Evolutionary conservation across 2,329 filamentous ascomycete genomes (phyloP).

Genomic region (Alternaria incomplexa): DNA sequence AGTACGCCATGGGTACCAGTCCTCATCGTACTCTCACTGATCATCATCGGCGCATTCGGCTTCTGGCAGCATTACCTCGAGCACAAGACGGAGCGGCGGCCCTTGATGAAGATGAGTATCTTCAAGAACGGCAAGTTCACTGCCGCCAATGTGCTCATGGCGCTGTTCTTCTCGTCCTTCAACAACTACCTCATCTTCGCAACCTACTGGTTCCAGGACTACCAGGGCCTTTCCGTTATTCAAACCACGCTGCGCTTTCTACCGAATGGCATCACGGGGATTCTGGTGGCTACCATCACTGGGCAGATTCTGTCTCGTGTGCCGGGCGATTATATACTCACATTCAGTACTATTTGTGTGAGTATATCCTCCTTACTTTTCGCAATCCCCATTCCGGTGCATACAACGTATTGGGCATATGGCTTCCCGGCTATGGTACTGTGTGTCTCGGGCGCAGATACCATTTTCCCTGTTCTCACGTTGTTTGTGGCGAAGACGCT

Average conservation of each 20-base stretch:
- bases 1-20: constrained; percentile 65
- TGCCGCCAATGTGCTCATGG: constrained; percentile 69
- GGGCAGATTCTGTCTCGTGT: constrained; percentile 53
- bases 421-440: constrained; percentile 71
- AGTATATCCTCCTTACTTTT: constrained; percentile 66
- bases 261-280: constrained; percentile 67
- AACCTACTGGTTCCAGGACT: constrained; percentile 75
- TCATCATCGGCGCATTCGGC: constrained; percentile 64
- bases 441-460: constrained; percentile 70
- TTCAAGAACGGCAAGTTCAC: constrained; percentile 67
- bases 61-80: constrained; percentile 68
- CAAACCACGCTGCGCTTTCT: constrained; percentile 73
- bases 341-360: constrained; percentile 64
- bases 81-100: constrained; percentile 56
- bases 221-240: constrained; percentile 65
- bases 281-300: constrained; percentile 63
- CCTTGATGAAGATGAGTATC: constrained; percentile 71
- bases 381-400: constrained; percentile 65
- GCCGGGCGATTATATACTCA: constrained; percentile 63
- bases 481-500: constrained; percentile 70
- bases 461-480: constrained; percentile 68
- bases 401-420: constrained; percentile 71
- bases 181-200: constrained; percentile 72
- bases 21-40: constrained; percentile 64
- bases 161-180: constrained; percentile 70